Evolutionary conservation across 208 protist genomes (phyloP), one percentile per base, ranked within the genome.

Genomic region (Histomonas meleagridis): DNA sequence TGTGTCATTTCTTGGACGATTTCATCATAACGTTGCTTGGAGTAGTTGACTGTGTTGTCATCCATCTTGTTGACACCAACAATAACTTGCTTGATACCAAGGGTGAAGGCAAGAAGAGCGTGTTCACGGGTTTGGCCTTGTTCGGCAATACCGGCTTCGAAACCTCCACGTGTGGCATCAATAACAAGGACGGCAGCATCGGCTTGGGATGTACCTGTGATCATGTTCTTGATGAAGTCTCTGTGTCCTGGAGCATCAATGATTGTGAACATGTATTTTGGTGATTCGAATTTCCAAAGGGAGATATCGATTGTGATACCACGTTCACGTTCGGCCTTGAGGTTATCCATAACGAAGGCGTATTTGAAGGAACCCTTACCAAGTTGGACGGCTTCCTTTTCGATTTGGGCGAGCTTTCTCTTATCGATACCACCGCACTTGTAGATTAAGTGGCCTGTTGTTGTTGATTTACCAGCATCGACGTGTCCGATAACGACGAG

Each of bases 221-320:
- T 99, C 98, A 99, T 99, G 91, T 98, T 98, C 48, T 97, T 97
- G 76, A 99, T 97, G 92, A 98, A 99, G 92, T 97, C 96, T 95
- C 95, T 94, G 94, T 97, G 96, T n/a, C 96, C 96, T 90, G 96
- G 96, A 79, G 95, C 96, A 94, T 97, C 96, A 92, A 97, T 96
- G 93, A 97, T 97, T 72, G 96, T 97, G 91, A 93, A 97, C 76
- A 95, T 92, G 91, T 94, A 96, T 90, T 95, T 96, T 76, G 93
- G 92, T 26, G 97, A 97, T 93, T 97, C 95, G 92, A 98, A 98
- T 92, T 95, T 96, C 92, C 95, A 96, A 21, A 96, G 95, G 60
- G 96, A 95, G 81, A 96, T 93, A 94, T 98, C 97, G 91, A 98
- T 97, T 5, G 97, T 98, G 62, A 97, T 96, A 91, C 97, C 97